Evolutionary conservation across 306 rosid species (phyloP), one percentile per base, ranked within the genome.

Genomic region (Phaseolus lunatus): DNA sequence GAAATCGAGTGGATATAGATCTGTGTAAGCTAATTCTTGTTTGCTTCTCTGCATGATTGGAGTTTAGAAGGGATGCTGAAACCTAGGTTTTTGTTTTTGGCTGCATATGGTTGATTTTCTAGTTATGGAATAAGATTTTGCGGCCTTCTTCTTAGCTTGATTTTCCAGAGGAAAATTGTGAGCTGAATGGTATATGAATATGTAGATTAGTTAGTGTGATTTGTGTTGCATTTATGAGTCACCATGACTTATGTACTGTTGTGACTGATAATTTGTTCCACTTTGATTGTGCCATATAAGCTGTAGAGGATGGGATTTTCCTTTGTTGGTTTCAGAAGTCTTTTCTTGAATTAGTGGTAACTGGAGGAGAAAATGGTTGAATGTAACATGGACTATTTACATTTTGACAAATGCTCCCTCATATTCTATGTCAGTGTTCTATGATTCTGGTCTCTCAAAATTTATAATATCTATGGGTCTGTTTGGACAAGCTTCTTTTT

Each of bases 1-100:
- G 85, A 77, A 41, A 61, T 58, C 57, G 43, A 33, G 72, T 82
- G 74, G 92, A 85, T 85, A 86, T 88, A 81, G 6, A 70, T 41
- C 53, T 73, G 12, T 58, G 52, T 57, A 10, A 13, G 35, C 69
- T 54, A 22, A 56, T 77, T 66, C 35, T 44, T 62, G 53, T 48
- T 57, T 48, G 29, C 65, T 35, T 74, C 31, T 68, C 31, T 77
- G 16, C 58, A 20, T 48, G 41, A 4, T 66, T 75, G 37, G 56
- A 20, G 20, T 54, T 37, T 73, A 43, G 16, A 41, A 54, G 63
- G 68, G 66, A 35, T 57, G 20, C 35, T 70, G 73, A 41, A 65
- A 39, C 26, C 72, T 67, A 35, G 63, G 73, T 70, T 59, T 29
- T 67, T 22, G 37, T 20, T 54, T 15, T 26, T 26, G 23, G 24